Evolutionary conservation across 2,329 filamentous ascomycete species (phyloP), one percentile per base, ranked within the genome.

Genomic region (Hypoxylon sp.): DNA sequence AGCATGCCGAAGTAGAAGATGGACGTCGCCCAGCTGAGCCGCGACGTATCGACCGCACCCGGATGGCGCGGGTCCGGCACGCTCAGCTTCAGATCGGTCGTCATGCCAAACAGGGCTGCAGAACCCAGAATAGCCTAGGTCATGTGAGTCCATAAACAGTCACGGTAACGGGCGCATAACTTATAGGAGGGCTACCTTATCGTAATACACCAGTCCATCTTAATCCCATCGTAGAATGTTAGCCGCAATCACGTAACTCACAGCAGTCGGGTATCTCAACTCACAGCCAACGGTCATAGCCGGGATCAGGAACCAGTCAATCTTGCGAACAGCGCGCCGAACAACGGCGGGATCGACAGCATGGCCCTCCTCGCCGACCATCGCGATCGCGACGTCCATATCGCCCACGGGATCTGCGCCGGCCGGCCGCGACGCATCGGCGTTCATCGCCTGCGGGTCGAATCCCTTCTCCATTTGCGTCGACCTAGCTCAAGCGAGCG

Each of bases 1-100:
- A 94, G 82, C 89, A 92, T 91, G 36, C 91, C 91, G 70, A 93
- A 93, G 80, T 93, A 93, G 80, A 93, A 93, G 72, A 93, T 82
- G 0, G 89, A 93, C 0, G 90, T 93, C 2, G 91, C 91, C 91
- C 91, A 93, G 69, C 85, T 89, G 26, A 93, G 84, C 9, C 91
- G 85, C 0, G 85, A 83, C 0, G 91, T 93, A 73, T 91, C 85
- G 14, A 84, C 85, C 0, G 84, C 85, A 0, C 85, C 83, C 0
- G 89, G 88, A 0, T 78, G 79, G 1, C 75, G 71, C 2, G 67
- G 40, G 70, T 82, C 76, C 11, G 85, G 78, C 3, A 91, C 78
- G 28, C 82, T 82, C 42, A 93, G 84, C 1, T 80, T 67, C 2
- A 93, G 83, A 73, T 93, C 90, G 2, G 80, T 79, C 0, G 90